Evolutionary conservation across 225 moss, liverwort and hornwort genomes (phyloP).

Genomic region (Bryoerythrophyllum caledonicum): DNA sequence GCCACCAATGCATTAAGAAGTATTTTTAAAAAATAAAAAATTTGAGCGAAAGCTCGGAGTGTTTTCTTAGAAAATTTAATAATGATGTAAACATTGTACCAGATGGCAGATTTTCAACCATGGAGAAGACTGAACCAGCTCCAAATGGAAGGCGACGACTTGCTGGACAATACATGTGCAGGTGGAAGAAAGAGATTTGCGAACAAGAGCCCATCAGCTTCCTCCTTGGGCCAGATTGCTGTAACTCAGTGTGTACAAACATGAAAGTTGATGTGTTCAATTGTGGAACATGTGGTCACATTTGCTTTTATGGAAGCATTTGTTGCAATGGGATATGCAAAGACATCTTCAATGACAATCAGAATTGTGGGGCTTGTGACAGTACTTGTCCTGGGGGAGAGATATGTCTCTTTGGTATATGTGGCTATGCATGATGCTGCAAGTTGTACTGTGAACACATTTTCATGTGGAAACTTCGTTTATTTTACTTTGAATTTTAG

Average conservation of each 20-base stretch:
- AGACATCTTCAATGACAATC: constrained; percentile 32
- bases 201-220: constrained; percentile 34
- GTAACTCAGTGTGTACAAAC: constrained; percentile 36
- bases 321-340: constrained; percentile 44
- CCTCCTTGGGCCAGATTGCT: constrained; percentile 42
- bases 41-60: too few relatives aligned
- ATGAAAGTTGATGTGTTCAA: constrained; percentile 35
- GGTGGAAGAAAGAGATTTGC: constrained; percentile 36
- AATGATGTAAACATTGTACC: not conserved
- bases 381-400: constrained; percentile 18
- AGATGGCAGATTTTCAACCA: constrained; percentile 30
- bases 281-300: constrained; percentile 33
- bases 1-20: not conserved
- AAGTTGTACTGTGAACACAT: not conserved
- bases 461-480: not conserved
- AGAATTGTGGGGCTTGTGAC: constrained; percentile 43
- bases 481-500: not conserved
- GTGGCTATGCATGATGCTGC: constrained; percentile 33
- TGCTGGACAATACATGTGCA: constrained; percentile 23
- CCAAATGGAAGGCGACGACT: constrained; percentile 25
- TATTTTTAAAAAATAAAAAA: too few relatives aligned
- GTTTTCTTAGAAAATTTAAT: too few relatives aligned
- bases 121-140: not conserved
- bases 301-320: constrained; percentile 49
- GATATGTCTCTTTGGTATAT: constrained; percentile 39